phyloP scores from a whole-genome alignment of 2,329 filamentous ascomycete genomes.

The Chrysoporthe cubensis region DNA sequence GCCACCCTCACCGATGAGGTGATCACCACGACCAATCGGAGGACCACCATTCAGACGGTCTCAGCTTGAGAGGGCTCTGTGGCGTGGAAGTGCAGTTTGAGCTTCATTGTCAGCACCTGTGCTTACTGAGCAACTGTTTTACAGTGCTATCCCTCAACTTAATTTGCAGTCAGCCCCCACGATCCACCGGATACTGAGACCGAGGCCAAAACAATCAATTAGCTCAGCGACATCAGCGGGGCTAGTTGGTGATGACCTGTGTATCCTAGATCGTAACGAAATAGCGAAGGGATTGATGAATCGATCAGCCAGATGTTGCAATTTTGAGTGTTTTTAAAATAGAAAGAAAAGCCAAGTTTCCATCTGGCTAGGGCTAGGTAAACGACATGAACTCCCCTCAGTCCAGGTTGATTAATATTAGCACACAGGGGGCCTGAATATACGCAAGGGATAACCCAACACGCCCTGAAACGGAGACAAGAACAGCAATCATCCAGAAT shows the following conservation, averaged over 20 bases:
- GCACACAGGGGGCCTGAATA: too few relatives aligned
- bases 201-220: neutral
- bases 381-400: too few relatives aligned
- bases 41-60: neutral
- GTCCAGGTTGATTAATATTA: neutral
- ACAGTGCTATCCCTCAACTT: neutral
- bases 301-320: neutral
- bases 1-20: neutral
- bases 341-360: neutral
- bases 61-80: neutral
- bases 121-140: slow-evolving; percentile 3
- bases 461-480: neutral
- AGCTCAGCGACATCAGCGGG: neutral
- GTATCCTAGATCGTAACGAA: neutral
- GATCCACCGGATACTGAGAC: neutral
- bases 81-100: neutral
- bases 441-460: neutral
- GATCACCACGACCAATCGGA: neutral
- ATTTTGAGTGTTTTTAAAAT: neutral
- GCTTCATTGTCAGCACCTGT: neutral
- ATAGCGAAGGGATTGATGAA: neutral
- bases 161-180: neutral
- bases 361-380: too few relatives aligned
- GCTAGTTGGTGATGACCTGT: neutral
- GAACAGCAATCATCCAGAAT: neutral